A percentile compares a stretch with the other conserved stretches of the same genome.
Evolutionary conservation across 2,329 filamentous ascomycete species (phyloP).

Genomic region (Colletotrichum sp.): DNA sequence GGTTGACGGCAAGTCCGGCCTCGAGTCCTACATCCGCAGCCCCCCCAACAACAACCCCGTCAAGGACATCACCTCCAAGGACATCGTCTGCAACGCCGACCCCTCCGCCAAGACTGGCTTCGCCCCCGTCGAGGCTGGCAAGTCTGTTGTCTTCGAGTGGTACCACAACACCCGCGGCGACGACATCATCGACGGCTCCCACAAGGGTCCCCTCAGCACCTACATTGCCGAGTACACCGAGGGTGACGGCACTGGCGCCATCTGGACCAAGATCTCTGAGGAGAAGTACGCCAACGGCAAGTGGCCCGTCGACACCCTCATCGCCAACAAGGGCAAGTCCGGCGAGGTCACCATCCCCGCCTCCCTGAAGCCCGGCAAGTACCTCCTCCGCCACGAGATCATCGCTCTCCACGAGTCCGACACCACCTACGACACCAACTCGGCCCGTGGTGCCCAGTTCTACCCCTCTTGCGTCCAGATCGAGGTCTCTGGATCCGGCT

Average conservation of each 20-base stretch:
- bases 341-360: constrained; percentile 52
- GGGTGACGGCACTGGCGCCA: constrained; percentile 49
- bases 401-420: constrained; percentile 56
- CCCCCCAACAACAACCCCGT: constrained; percentile 48
- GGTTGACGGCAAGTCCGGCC: constrained; percentile 28
- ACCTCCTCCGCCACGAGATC: constrained; percentile 60
- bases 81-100: constrained; percentile 50
- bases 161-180: constrained; percentile 54
- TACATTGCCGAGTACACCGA: constrained; percentile 53
- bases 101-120: constrained; percentile 39
- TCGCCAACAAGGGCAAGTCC: constrained; percentile 50
- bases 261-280: constrained; percentile 54
- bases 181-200: constrained; percentile 58
- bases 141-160: constrained; percentile 54
- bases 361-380: constrained; percentile 52
- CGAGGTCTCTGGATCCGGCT: constrained; percentile 59
- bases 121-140: constrained; percentile 49
- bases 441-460: constrained; percentile 53
- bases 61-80: constrained; percentile 47
- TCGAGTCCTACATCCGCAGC: constrained; percentile 49
- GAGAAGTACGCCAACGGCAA: constrained; percentile 40
- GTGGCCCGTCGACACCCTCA: constrained; percentile 52
- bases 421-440: constrained; percentile 31
- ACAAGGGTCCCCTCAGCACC: constrained; percentile 58
- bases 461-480: constrained; percentile 67